Evolutionary conservation across 1,139 yeast genomes (phyloP), one percentile per base, ranked within the genome.

Genomic region (Taphrina wiesneri): DNA sequence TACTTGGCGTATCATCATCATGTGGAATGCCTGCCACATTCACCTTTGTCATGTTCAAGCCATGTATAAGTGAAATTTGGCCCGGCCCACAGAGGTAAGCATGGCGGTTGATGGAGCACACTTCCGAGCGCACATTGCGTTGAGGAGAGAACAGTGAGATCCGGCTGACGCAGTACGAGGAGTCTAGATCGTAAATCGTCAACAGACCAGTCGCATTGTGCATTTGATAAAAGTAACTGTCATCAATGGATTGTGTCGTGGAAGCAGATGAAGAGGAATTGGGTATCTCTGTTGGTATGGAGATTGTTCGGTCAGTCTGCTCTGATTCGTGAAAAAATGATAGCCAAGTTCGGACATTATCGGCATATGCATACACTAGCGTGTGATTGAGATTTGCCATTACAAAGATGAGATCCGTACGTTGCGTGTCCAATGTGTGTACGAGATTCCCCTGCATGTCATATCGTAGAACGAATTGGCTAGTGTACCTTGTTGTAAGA

Each of bases 341-440:
- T 17, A 52, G 19, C 56, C 56, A 52, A 13, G 28, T 21, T n/a
- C 28, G 25, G 3, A 19, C 17, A 32, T n/a, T 39, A 4, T 23
- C 47, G n/a, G 49, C 19, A 13, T 54, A 36, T 23, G 47, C 59
- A 39, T 54, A 54, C 19, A 23, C 49, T 23, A 54, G 36, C 4
- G 36, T 54, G 23, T 41, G 36, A 30, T n/a, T 36, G 34, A 15
- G 13, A 41, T 54, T 54, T n/a, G 59, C 59, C 59, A 54, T 54
- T 21, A 54, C 34, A 13, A 36, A 41, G 21, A 23, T 32, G 30
- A 54, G 41, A 39, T 54, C 59, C 13, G 30, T 25, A 1, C 59
- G 46, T 23, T 39, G 36, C 23, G 59, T 39, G 36, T 54, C 59
- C 7, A 54, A 36, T 2, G 46, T 54, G 5, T 39, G 59, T 15